A percentile compares a stretch with the other conserved stretches of the same genome.
phyloP scores from a whole-genome alignment of 352 stramenopile species.

The Proteromonas lacertae region DNA sequence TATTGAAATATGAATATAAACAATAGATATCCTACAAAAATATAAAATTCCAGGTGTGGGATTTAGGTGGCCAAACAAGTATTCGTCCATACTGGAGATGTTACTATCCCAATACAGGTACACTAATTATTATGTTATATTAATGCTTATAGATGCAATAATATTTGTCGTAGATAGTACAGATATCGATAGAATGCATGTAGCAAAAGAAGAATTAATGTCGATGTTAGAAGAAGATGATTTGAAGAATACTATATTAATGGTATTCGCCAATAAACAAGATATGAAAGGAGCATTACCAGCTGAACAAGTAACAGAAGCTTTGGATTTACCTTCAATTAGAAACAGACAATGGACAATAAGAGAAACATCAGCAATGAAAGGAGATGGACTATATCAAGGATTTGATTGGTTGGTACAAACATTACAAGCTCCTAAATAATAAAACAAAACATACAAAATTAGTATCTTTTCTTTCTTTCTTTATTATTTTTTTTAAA shows the following conservation, averaged over 20 bases:
- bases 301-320: constrained; percentile 26
- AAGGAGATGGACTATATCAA: constrained; percentile 89
- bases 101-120: constrained; percentile 96
- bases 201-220: constrained; percentile 82
- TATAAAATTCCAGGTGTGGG: constrained; percentile 79
- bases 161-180: constrained; percentile 50
- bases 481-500: too few species aligned
- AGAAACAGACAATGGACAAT: constrained; percentile 97
- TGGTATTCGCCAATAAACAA: constrained; percentile 99
- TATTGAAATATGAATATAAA: too few species aligned
- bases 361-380: constrained; percentile 84
- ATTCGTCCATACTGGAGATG: constrained; percentile 97
- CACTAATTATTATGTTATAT: constrained; percentile 66
- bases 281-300: constrained; percentile 68
- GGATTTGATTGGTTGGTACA: constrained; percentile 90
- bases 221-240: constrained; percentile 97
- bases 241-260: constrained; percentile 82
- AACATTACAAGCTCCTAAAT: too few species aligned
- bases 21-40: too few species aligned
- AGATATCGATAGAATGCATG: constrained; percentile 75
- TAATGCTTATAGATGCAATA: constrained; percentile 13
- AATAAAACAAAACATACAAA: too few species aligned
- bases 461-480: too few species aligned
- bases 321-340: constrained; percentile 79
- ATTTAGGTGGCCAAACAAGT: constrained; percentile 94